A percentile compares a stretch with the other conserved stretches of the same genome.
phyloP scores from a whole-genome alignment of 345 rosid genomes.

The Camelina sativa region DNA sequence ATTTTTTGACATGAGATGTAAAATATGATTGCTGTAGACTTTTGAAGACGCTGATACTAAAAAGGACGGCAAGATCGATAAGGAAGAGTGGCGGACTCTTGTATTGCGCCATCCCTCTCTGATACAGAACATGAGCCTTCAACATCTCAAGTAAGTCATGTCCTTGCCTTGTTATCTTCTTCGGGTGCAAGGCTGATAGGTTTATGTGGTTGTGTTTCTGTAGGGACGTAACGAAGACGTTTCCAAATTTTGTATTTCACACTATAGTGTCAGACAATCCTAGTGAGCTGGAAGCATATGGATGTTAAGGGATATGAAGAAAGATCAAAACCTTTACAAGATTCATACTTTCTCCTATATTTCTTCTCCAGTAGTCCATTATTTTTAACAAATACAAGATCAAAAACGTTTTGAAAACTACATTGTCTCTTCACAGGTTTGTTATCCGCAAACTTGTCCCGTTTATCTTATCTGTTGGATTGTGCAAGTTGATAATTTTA shows the following conservation, averaged over 20 bases:
- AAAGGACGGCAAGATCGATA: constrained; percentile 73
- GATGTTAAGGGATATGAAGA: constrained; percentile 24
- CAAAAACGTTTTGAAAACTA: background rate
- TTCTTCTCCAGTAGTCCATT: background rate
- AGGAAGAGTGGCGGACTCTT: constrained; percentile 78
- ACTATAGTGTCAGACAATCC: constrained; percentile 51
- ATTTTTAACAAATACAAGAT: background rate
- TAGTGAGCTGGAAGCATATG: constrained; percentile 4
- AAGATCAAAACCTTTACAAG: constrained; percentile 14
- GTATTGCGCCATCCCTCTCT: constrained; percentile 75
- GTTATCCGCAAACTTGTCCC: background rate
- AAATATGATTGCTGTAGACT: constrained; percentile 51
- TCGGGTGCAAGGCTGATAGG: background rate
- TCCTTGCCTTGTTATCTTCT: constrained; percentile 8
- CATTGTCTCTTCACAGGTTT: background rate
- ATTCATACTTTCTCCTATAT: constrained; percentile 4
- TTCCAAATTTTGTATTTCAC: constrained; percentile 81
- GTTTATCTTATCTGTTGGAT: background rate
- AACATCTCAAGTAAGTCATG: constrained; percentile 69
- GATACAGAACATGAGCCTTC: constrained; percentile 70
- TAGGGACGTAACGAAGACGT: constrained; percentile 84
- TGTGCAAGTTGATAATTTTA: constrained; percentile 21
- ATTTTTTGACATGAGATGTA: constrained; percentile 5
- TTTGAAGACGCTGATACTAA: constrained; percentile 81
- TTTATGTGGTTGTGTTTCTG: constrained; percentile 19